A percentile compares a stretch with the other conserved stretches of the same genome.
phyloP scores from a whole-genome alignment of 106 monocot genomes.

The Dendrobium officinale region DNA sequence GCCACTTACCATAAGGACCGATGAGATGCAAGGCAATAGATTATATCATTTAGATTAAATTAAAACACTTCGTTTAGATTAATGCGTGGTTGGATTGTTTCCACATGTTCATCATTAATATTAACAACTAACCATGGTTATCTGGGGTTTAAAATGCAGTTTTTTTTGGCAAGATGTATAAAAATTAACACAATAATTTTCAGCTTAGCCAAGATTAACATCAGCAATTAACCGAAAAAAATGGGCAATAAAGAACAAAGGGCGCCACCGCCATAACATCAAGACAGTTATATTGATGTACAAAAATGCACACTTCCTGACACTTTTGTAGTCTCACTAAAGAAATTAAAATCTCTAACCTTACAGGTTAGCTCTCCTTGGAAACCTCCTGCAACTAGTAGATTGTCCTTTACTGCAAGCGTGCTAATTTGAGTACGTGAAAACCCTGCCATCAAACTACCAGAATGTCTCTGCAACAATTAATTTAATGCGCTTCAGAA shows the following conservation, averaged over 20 bases:
- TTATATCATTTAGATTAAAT: background rate
- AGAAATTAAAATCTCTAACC: slow-evolving; percentile 9
- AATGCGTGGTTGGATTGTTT: background rate
- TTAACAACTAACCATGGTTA: background rate
- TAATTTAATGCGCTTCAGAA: background rate
- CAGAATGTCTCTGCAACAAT: slow-evolving; percentile 17
- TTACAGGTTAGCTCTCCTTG: slow-evolving; percentile 40
- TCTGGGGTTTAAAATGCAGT: background rate
- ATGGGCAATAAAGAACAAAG: background rate
- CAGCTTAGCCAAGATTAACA: background rate
- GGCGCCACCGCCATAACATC: too few species aligned
- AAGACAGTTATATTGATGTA: background rate
- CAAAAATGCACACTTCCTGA: background rate
- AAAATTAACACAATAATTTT: background rate
- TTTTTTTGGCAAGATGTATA: background rate
- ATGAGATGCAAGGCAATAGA: background rate
- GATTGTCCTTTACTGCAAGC: slow-evolving; percentile 30
- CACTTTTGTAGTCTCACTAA: background rate
- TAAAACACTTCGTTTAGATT: background rate
- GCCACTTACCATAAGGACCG: background rate
- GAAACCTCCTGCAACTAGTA: slow-evolving; percentile 38
- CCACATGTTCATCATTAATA: background rate
- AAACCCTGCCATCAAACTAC: slow-evolving; percentile 35
- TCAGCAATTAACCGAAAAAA: background rate
- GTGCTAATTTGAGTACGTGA: slow-evolving; percentile 41